Evolutionary conservation across 2,329 filamentous ascomycete genomes (phyloP), one percentile per base, ranked within the genome.

Genomic region (Dactylellina parvicollis): DNA sequence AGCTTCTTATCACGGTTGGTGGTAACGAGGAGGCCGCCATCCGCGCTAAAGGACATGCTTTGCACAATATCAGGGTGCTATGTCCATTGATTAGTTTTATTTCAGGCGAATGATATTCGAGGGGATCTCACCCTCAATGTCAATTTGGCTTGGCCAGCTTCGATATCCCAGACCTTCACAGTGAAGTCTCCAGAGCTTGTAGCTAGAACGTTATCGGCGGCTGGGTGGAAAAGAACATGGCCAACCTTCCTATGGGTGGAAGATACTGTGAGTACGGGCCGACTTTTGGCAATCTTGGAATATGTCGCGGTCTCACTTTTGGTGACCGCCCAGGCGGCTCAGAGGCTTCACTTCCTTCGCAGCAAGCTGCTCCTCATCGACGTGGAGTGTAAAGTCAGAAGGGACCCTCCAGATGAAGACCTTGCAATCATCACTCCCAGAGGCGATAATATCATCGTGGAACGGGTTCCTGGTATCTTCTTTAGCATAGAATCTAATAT

Each of bases 1-100:
- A 99, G 86, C 84, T 96, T 97, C 89, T 99, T 99, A 86, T 99
- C 95, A 79, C 95, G 88, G 74, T 92, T 96, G 7, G 95, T 98
- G 5, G 95, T 98, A 52, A 91, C 93, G 72, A 99, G 83, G 80
- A 95, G 85, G 65, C 88, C 88, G 72, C 95, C 95, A 77, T 91
- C 90, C 76, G 92, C 92, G 82, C 91, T 97, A 94, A 94, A 99
- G 28, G 94, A 96, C 78, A 98, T 85, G 75, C 92, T 96, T 82
- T 98, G 95, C 38, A 98, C 91, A 76, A 97, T 93, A 79, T 99
- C 95, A 76, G 86, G 88, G 81, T 97, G 90, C 82, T 91, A 55
- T 4, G 30, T 9, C n/a, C n/a, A 20, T 55, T 40, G 9, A 61
- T 62, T 16, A 60, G 18, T 8, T n/a, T 30, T 1, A 3, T 32